Evolutionary conservation across 106 monocot genomes (phyloP).

Genomic region (Platanthera zijinensis): DNA sequence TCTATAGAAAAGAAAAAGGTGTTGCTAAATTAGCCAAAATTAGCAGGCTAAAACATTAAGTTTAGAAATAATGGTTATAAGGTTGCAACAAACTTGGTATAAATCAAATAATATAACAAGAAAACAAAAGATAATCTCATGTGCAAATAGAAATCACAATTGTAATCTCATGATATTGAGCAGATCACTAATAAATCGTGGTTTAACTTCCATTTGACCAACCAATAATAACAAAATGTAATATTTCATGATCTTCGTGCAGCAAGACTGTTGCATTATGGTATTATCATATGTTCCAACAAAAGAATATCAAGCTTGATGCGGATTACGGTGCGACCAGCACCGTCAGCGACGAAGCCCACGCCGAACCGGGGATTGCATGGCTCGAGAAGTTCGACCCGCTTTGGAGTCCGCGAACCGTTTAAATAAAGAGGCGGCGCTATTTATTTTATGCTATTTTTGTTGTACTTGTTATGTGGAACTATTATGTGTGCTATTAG

Average conservation of each 20-base stretch:
- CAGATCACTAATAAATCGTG: background rate
- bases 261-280: background rate
- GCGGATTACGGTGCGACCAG: no score
- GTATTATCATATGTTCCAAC: no score
- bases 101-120: background rate
- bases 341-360: no score
- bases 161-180: background rate
- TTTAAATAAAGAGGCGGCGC: no score
- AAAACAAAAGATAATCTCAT: background rate
- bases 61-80: background rate
- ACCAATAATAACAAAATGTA: background rate
- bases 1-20: slow-evolving; percentile 23
- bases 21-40: slow-evolving; percentile 23
- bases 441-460: no score
- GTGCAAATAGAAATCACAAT: background rate
- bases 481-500: no score
- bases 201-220: background rate
- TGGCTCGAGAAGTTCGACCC: no score
- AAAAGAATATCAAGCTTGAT: no score
- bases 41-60: background rate
- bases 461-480: no score
- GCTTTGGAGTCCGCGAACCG: no score
- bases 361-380: no score
- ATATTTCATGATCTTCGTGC: background rate
- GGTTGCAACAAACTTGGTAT: background rate